A percentile compares a stretch with the other conserved stretches of the same genome.
Conservation (phyloP, 805 yeast genomes). For the Vanderwaltozyma verrucispora region DNA sequence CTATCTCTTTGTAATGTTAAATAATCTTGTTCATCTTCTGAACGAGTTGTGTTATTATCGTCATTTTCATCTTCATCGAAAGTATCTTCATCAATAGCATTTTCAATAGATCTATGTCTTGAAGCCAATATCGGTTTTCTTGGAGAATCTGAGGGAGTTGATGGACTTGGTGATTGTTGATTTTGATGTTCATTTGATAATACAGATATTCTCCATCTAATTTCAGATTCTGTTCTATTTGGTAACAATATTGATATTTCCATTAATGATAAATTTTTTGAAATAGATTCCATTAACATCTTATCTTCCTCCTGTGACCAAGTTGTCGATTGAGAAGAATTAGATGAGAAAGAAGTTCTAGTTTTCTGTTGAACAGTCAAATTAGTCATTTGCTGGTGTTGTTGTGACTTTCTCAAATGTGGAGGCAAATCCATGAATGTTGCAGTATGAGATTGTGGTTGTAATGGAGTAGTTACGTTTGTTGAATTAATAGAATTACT, state of each 20-base stretch:
- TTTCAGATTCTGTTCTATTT: conserved; percentile 63
- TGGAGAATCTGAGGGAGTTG: conserved; percentile 8
- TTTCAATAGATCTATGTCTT: neutral
- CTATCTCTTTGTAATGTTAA: conserved; percentile 1
- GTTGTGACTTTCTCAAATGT: conserved; percentile 5
- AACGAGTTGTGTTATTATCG: conserved; percentile 1
- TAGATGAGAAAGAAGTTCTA: neutral
- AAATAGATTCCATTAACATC: conserved; percentile 41
- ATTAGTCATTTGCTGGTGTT: conserved; percentile 1
- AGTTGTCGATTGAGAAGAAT: neutral
- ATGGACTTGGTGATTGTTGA: conserved; percentile 10
- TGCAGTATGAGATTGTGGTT: neutral
- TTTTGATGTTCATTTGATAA: conserved; percentile 1
- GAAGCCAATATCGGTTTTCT: conserved; percentile 1
- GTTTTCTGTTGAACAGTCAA: neutral
- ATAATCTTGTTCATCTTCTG: conserved; percentile 6
- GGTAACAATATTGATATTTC: conserved; percentile 70
- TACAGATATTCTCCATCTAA: conserved; percentile 45
- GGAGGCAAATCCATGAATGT: conserved; percentile 15
- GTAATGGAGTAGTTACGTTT: no score
- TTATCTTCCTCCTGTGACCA: conserved; percentile 67
- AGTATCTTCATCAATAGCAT: conserved; percentile 3
- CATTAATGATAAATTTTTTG: conserved; percentile 53
- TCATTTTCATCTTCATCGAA: conserved; percentile 3
- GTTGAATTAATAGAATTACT: neutral